phyloP scores from a whole-genome alignment of 768 basidiomycete genomes.

The Galerina marginata region DNA sequence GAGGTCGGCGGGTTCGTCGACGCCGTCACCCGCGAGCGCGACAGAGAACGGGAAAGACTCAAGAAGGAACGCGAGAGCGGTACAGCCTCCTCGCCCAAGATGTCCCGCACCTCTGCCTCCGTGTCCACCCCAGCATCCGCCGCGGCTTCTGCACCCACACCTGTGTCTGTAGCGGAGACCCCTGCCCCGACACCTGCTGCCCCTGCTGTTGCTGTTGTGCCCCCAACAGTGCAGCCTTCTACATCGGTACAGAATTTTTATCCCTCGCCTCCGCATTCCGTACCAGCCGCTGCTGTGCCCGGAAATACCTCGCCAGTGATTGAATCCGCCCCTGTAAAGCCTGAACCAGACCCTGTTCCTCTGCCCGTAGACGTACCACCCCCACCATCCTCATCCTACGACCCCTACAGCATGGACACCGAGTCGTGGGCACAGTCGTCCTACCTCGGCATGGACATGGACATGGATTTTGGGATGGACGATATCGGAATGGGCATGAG shows the following conservation, averaged over 20 bases:
- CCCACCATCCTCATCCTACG: slow-evolving; percentile 31
- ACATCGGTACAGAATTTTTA: slow-evolving; percentile 51
- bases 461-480: slow-evolving; percentile 53
- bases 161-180: not conserved
- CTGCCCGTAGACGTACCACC: slow-evolving; percentile 1
- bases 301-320: slow-evolving; percentile 34
- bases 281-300: slow-evolving; percentile 30
- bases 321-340: slow-evolving; percentile 12
- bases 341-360: slow-evolving; percentile 8
- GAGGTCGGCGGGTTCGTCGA: slow-evolving; percentile 79
- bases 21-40: slow-evolving; percentile 74
- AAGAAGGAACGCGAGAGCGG: slow-evolving; percentile 64
- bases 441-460: slow-evolving; percentile 57
- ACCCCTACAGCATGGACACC: slow-evolving; percentile 50
- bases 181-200: not conserved
- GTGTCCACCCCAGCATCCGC: slow-evolving; percentile 28
- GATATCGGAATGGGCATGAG: slow-evolving; percentile 36
- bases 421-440: slow-evolving; percentile 40
- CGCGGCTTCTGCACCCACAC: slow-evolving; percentile 13
- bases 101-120: slow-evolving; percentile 27
- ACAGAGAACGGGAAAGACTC: slow-evolving; percentile 76
- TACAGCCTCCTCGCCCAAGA: slow-evolving; percentile 35
- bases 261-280: slow-evolving; percentile 65
- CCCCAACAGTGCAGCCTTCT: slow-evolving; percentile 23
- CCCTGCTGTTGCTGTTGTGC: not conserved